A percentile compares a stretch with the other conserved stretches of the same genome.
phyloP scores from a whole-genome alignment of 2,329 filamentous ascomycete genomes.

The Claviceps humidiphila region DNA sequence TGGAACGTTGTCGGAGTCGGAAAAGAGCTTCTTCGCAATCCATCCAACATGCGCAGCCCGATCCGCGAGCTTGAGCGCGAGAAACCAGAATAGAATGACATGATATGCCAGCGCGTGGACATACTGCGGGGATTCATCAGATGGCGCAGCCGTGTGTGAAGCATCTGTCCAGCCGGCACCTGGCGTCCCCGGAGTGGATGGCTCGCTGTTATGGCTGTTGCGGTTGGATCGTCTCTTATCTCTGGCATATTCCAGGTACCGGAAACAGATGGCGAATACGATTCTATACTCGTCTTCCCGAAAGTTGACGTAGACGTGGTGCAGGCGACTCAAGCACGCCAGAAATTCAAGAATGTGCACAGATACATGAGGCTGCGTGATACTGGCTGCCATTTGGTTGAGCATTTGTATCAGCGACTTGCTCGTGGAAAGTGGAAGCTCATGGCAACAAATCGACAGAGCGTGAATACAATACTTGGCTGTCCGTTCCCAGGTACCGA shows the following conservation, averaged over 20 bases:
- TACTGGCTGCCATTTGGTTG: slow-evolving; percentile 88
- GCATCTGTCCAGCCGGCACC: slow-evolving; percentile 12
- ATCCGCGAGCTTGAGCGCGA: slow-evolving; percentile 74
- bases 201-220: slow-evolving; percentile 32
- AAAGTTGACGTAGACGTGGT: slow-evolving; percentile 76
- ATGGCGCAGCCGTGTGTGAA: slow-evolving; percentile 22
- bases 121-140: slow-evolving; percentile 79
- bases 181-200: slow-evolving; percentile 16
- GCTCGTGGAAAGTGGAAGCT: slow-evolving; percentile 75
- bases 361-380: slow-evolving; percentile 82
- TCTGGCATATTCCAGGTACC: slow-evolving; percentile 80
- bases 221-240: slow-evolving; percentile 44
- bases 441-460: slow-evolving; percentile 86
- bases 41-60: slow-evolving; percentile 73
- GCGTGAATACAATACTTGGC: slow-evolving; percentile 92
- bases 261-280: slow-evolving; percentile 89
- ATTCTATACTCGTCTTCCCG: slow-evolving; percentile 84
- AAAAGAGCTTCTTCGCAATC: slow-evolving; percentile 80
- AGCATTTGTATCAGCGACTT: slow-evolving; percentile 77
- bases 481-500: slow-evolving; percentile 72
- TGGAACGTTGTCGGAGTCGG: slow-evolving; percentile 54
- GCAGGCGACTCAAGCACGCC: slow-evolving; percentile 73
- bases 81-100: slow-evolving; percentile 93
- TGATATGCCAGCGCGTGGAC: slow-evolving; percentile 90
- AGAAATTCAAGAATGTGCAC: slow-evolving; percentile 94